A percentile compares a stretch with the other conserved stretches of the same genome.
phyloP scores from a whole-genome alignment of 2,329 filamentous ascomycete species.

The Alternaria gansuensis region DNA sequence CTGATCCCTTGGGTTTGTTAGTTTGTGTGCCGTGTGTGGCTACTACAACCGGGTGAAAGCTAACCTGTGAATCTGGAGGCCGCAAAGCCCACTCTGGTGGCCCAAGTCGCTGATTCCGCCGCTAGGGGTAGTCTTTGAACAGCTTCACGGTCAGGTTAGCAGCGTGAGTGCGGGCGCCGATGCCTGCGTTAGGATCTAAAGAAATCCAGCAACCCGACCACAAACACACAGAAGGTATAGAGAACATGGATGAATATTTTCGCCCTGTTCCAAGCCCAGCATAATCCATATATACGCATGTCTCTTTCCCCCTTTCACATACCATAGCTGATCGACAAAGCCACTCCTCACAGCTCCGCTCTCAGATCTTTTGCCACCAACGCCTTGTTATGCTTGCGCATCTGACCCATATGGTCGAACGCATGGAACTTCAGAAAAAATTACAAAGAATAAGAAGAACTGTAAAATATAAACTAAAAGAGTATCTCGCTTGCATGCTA shows the following conservation, averaged over 20 bases:
- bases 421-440: conserved; percentile 1
- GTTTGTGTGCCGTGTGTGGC: neutral
- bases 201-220: neutral
- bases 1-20: neutral
- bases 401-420: neutral
- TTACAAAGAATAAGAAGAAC: conserved; percentile 16
- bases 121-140: neutral
- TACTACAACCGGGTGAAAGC: conserved; percentile 2
- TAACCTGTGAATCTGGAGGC: conserved; percentile 1
- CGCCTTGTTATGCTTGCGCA: conserved; percentile 15
- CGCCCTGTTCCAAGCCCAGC: neutral
- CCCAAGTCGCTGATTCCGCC: neutral
- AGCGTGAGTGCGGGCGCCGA: neutral
- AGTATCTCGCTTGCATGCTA: neutral
- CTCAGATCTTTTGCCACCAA: conserved; percentile 3
- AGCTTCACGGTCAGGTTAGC: neutral
- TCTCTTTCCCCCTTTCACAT: neutral
- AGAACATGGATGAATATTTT: neutral
- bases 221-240: neutral
- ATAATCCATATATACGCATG: neutral
- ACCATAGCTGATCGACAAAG: neutral
- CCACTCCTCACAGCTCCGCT: neutral
- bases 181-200: neutral
- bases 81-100: neutral
- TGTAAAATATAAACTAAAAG: conserved; percentile 11